A percentile compares a stretch with the other conserved stretches of the same genome.
These are phyloP conservation scores for Amaranthus hypochondriacus DNA, from an alignment of 148 eudicot species.

Conservation along the genomic window DNA sequence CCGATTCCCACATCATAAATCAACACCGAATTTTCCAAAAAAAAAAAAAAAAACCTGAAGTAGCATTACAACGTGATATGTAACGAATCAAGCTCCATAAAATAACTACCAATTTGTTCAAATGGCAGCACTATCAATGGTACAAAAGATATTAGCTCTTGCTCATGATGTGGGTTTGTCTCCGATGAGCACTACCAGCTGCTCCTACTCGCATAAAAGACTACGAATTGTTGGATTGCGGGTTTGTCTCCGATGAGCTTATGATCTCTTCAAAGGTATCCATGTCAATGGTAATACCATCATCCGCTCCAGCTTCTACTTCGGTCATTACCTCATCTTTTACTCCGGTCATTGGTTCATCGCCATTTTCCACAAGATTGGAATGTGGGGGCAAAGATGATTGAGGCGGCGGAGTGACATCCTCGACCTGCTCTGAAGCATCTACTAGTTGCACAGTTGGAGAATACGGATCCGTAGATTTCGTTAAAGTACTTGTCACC, in stretches of 20 bases:
- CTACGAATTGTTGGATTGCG: constrained; percentile 33
- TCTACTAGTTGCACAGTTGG: constrained; percentile 30
- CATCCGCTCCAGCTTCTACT: constrained; percentile 40
- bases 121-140: neutral
- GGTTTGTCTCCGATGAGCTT: constrained; percentile 42
- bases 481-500: constrained; percentile 71
- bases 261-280: constrained; percentile 47
- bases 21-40: neutral
- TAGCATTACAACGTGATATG: neutral
- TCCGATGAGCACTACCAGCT: too few species aligned
- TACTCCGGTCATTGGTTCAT: constrained; percentile 30
- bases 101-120: neutral
- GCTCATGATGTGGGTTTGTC: too few species aligned
- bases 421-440: constrained; percentile 32
- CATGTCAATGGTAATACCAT: constrained; percentile 51
- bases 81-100: neutral
- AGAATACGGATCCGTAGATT: constrained; percentile 51
- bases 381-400: constrained; percentile 22
- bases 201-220: neutral
- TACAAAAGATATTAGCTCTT: neutral
- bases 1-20: neutral
- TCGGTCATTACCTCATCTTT: constrained; percentile 69
- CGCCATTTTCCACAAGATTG: constrained; percentile 47
- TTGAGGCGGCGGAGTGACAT: constrained; percentile 5
- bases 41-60: neutral